phyloP scores from a whole-genome alignment of 148 eudicot species.

The Rhododendron simsii region DNA sequence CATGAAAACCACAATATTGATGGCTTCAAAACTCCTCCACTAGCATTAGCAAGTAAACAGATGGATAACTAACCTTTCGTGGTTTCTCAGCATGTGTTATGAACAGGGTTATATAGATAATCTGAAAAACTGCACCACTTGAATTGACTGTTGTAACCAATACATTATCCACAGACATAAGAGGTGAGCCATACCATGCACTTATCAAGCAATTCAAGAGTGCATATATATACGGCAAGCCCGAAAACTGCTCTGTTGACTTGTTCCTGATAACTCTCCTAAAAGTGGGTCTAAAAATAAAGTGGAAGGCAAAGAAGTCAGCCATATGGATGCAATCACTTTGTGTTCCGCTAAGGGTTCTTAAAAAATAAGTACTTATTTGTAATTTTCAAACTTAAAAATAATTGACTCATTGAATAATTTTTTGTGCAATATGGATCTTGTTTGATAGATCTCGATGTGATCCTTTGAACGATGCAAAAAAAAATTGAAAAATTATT shows the following conservation, averaged over 20 bases:
- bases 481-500: too few relatives aligned
- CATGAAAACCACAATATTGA: neutral
- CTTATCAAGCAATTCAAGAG: conserved; percentile 61
- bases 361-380: too few relatives aligned
- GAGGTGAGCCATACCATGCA: conserved; percentile 61
- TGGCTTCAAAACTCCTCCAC: neutral
- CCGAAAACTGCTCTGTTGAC: conserved; percentile 60
- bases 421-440: too few relatives aligned
- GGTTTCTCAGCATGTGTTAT: conserved; percentile 47
- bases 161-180: conserved; percentile 39
- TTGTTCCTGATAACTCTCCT: conserved; percentile 47
- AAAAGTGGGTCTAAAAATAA: conserved; percentile 50
- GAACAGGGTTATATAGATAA: conserved; percentile 43
- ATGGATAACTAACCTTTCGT: conserved; percentile 44
- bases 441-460: too few relatives aligned
- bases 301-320: neutral
- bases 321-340: neutral
- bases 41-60: conserved; percentile 11
- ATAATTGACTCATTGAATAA: too few relatives aligned
- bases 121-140: conserved; percentile 53
- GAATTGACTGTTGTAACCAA: conserved; percentile 62
- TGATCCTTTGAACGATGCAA: too few relatives aligned
- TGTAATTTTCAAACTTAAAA: too few relatives aligned
- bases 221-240: conserved; percentile 57
- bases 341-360: too few relatives aligned